Conservation (phyloP, 2,329 filamentous ascomycete genomes). For the Hyphodiscus sp. region DNA sequence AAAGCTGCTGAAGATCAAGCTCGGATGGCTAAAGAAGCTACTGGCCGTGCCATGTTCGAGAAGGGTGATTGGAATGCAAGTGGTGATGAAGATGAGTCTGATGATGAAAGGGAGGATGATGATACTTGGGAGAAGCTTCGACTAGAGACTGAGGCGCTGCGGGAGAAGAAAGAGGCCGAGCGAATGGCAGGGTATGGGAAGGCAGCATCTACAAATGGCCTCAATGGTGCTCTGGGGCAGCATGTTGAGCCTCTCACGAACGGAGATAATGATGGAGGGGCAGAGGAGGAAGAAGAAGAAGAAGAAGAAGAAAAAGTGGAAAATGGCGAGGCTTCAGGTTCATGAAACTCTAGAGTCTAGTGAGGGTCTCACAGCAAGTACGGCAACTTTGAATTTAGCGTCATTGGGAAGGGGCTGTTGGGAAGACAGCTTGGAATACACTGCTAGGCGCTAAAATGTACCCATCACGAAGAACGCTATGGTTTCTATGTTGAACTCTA, state of each 20-base stretch:
- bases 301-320: conserved; percentile 4
- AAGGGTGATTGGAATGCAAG: conserved; percentile 83
- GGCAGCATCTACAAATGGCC: conserved; percentile 11
- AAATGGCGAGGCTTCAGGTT: conserved; percentile 21
- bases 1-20: conserved; percentile 92
- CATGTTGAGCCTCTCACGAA: conserved; percentile 14
- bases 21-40: conserved; percentile 87
- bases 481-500: neutral
- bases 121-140: conserved; percentile 72
- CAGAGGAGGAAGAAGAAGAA: conserved; percentile 1
- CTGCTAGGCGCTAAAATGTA: neutral
- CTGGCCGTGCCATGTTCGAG: conserved; percentile 90
- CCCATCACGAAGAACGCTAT: neutral
- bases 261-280: conserved; percentile 8
- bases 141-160: conserved; percentile 73
- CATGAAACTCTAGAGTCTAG: conserved; percentile 8
- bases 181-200: conserved; percentile 34
- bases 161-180: conserved; percentile 73
- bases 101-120: conserved; percentile 39
- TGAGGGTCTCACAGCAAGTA: neutral
- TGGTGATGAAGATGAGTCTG: conserved; percentile 44
- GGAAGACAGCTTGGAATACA: neutral
- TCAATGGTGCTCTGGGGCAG: conserved; percentile 9
- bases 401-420: conserved; percentile 11
- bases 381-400: conserved; percentile 19